A percentile compares a stretch with the other conserved stretches of the same genome.
These are phyloP conservation scores for Datura wrightii DNA, from an alignment of 257 asterid genomes.

Conservation along the genomic window DNA sequence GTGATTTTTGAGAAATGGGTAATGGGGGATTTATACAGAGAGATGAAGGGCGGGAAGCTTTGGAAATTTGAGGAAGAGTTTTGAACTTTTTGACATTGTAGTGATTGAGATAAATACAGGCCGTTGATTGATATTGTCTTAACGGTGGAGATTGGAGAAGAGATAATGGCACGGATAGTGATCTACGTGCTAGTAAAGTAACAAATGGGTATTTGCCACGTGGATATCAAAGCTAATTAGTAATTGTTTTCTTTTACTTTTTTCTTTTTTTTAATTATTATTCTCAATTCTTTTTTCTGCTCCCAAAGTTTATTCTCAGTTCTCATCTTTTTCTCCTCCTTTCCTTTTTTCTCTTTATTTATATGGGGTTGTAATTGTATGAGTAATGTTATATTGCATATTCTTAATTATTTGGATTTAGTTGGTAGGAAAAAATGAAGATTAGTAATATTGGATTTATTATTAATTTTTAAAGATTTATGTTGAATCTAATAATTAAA, in stretches of 20 bases:
- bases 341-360: no score
- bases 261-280: no score
- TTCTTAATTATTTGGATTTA: no score
- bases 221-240: neutral
- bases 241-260: neutral
- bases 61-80: slow-evolving; percentile 23
- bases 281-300: no score
- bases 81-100: slow-evolving; percentile 29
- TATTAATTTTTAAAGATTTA: no score
- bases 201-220: neutral
- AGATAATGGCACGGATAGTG: neutral
- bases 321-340: no score
- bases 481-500: no score
- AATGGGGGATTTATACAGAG: slow-evolving; percentile 30
- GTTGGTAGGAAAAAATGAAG: no score
- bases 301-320: no score
- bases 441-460: no score
- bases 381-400: no score
- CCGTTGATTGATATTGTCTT: neutral
- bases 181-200: neutral
- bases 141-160: neutral
- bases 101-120: neutral
- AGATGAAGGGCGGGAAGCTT: slow-evolving; percentile 40
- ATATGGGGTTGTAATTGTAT: no score
- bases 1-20: neutral